Evolutionary conservation across 2,329 filamentous ascomycete genomes (phyloP).

Genomic region (Neonectria punicea): DNA sequence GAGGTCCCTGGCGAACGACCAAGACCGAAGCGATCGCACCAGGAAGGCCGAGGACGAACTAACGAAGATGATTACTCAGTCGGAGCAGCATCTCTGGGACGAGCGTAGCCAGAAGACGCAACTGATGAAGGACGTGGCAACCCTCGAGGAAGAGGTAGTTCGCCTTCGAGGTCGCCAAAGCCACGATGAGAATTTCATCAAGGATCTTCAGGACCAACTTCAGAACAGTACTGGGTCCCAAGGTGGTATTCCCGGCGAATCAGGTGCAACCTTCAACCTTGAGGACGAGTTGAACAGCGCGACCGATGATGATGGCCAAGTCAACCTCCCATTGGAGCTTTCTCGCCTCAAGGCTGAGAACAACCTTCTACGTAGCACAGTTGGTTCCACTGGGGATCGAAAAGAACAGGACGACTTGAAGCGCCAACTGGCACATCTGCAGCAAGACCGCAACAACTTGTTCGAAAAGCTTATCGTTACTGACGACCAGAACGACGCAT

Average conservation of each 20-base stretch:
- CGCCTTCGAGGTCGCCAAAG: slow-evolving; percentile 59
- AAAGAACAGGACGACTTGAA: slow-evolving; percentile 66
- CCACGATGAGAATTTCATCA: slow-evolving; percentile 64
- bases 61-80: slow-evolving; percentile 54
- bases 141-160: slow-evolving; percentile 58
- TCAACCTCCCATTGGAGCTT: slow-evolving; percentile 61
- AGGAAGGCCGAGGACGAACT: slow-evolving; percentile 53
- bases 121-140: slow-evolving; percentile 57
- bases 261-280: slow-evolving; percentile 55
- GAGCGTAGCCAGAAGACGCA: slow-evolving; percentile 58
- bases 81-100: slow-evolving; percentile 55
- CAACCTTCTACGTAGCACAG: slow-evolving; percentile 64
- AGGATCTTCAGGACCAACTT: slow-evolving; percentile 69
- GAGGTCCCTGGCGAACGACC: slow-evolving; percentile 49
- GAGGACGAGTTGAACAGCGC: slow-evolving; percentile 70
- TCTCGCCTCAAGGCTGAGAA: slow-evolving; percentile 72
- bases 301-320: slow-evolving; percentile 49
- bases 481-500: slow-evolving; percentile 66
- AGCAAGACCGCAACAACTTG: slow-evolving; percentile 65
- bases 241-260: slow-evolving; percentile 29
- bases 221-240: slow-evolving; percentile 48
- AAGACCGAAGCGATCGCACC: slow-evolving; percentile 47
- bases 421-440: slow-evolving; percentile 61
- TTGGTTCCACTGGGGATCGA: slow-evolving; percentile 64
- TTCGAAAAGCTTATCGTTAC: slow-evolving; percentile 68